These are phyloP conservation scores for Boletus rufocinnamomeus DNA, from an alignment of 768 basidiomycete species.

Conservation along the genomic window DNA sequence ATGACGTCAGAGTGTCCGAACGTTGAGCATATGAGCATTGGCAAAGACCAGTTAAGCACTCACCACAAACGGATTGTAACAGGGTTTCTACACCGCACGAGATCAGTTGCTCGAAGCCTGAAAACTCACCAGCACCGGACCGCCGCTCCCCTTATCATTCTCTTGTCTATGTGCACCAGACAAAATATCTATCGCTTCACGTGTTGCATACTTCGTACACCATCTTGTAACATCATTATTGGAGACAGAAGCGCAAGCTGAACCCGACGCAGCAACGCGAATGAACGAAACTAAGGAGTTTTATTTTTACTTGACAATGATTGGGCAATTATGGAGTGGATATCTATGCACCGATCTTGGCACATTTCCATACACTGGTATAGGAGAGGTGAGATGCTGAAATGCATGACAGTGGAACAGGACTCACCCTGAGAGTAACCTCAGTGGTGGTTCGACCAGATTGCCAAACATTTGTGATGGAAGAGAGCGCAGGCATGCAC, in stretches of 20 bases:
- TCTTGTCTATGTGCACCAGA: background rate
- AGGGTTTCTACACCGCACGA: background rate
- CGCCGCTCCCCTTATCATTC: background rate
- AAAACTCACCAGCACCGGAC: background rate
- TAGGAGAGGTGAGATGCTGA: background rate
- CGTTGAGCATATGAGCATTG: background rate
- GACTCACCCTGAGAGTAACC: constrained; percentile 57
- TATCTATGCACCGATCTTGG: constrained; percentile 68
- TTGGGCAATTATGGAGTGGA: constrained; percentile 74
- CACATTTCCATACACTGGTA: constrained; percentile 69
- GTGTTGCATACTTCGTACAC: background rate
- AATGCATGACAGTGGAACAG: constrained; percentile 20
- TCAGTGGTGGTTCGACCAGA: constrained; percentile 63
- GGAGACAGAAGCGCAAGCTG: background rate
- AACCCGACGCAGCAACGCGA: background rate
- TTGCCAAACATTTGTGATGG: constrained; percentile 85
- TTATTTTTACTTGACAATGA: constrained; percentile 47
- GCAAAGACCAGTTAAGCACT: background rate
- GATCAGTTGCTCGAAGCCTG: background rate
- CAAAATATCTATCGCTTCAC: background rate
- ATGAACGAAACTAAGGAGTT: constrained; percentile 8
- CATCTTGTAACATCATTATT: background rate
- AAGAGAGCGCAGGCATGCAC: constrained; percentile 85
- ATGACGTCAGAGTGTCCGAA: background rate
- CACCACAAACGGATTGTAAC: background rate